Evolutionary conservation across 2,329 filamentous ascomycete species (phyloP), one percentile per base, ranked within the genome.

Genomic region (Microdochium bolleyi): DNA sequence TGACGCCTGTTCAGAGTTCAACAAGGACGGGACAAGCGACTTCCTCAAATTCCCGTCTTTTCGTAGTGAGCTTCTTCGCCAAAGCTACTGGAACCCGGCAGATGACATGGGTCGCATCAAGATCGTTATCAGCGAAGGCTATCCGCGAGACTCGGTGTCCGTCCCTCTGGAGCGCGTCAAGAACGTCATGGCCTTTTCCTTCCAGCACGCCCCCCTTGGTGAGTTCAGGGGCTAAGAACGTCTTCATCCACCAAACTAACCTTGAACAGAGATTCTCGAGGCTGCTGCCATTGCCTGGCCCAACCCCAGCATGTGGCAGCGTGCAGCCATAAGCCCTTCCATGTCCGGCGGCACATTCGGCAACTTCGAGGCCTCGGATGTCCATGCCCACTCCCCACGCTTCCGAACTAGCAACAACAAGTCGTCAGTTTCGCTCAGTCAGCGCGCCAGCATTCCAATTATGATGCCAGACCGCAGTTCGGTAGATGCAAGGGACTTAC

Each of bases 131-230:
- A 84, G 87, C 49, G 89, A 92, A 63, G 85, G 88, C 0, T 83
- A 90, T 54, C 73, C 77, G 10, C 73, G 82, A 37, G 74, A 79
- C 54, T 79, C 72, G 2, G 53, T 70, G 1, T 70, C 72, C 2
- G 68, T 72, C 44, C 79, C 82, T 0, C 82, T 88, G 57, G 83
- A 89, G 60, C 74, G 83, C 41, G 73, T 88, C 56, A 87, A 85
- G 62, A 89, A 92, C 61, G 69, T 90, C 48, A 80, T 91, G 24
- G 80, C 80, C 14, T 94, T 95, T 67, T 85, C 89, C 1, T 95
- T 95, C 61, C 88, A 94, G 62, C 88, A 94, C 72, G 90, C 88
- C 32, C 89, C 90, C 1, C 70, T 88, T 52, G 78, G 89, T 92
- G 72, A 58, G 76, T 69, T 25, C 16, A 37, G 8, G 7, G 21